phyloP scores from a whole-genome alignment of 768 basidiomycete genomes.

The Macrocybe gigantea region DNA sequence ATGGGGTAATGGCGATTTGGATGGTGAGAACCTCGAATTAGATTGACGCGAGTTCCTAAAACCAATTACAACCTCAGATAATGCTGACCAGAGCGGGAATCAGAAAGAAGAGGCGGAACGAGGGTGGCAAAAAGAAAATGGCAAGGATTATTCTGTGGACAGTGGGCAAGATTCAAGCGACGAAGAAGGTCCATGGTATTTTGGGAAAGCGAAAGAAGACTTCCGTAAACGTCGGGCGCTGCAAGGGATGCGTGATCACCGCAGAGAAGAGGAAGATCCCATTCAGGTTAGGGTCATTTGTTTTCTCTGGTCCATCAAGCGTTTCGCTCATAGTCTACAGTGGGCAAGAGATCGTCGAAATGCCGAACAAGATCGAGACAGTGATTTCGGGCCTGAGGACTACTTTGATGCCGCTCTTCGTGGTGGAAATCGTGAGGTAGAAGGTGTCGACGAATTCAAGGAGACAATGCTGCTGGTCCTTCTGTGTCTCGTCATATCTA shows the following conservation, averaged over 20 bases:
- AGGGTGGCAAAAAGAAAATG: conserved; percentile 26
- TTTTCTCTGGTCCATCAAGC: neutral
- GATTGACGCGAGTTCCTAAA: conserved; percentile 33
- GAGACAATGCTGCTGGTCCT: conserved; percentile 79
- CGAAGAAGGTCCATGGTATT: conserved; percentile 72
- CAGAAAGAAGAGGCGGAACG: conserved; percentile 16
- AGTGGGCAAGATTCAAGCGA: conserved; percentile 30
- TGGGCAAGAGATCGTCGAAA: conserved; percentile 76
- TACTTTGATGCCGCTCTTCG: conserved; percentile 69
- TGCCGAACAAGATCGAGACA: conserved; percentile 66
- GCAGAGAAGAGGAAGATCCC: conserved; percentile 58
- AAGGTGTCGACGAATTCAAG: conserved; percentile 61
- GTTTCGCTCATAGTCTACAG: conserved; percentile 23
- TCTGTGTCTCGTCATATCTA: conserved; percentile 67
- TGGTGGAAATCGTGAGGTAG: conserved; percentile 54
- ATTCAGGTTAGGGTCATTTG: conserved; percentile 52
- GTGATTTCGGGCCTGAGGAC: conserved; percentile 77
- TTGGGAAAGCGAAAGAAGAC: conserved; percentile 79
- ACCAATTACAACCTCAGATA: neutral
- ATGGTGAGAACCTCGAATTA: conserved; percentile 45
- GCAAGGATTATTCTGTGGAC: conserved; percentile 18
- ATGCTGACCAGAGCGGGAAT: neutral
- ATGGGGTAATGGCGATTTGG: too few species aligned
- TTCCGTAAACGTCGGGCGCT: conserved; percentile 48
- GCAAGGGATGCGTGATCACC: too few species aligned